Evolutionary conservation across 805 yeast genomes (phyloP).

Genomic region (Vanderwaltozyma polyspora): DNA sequence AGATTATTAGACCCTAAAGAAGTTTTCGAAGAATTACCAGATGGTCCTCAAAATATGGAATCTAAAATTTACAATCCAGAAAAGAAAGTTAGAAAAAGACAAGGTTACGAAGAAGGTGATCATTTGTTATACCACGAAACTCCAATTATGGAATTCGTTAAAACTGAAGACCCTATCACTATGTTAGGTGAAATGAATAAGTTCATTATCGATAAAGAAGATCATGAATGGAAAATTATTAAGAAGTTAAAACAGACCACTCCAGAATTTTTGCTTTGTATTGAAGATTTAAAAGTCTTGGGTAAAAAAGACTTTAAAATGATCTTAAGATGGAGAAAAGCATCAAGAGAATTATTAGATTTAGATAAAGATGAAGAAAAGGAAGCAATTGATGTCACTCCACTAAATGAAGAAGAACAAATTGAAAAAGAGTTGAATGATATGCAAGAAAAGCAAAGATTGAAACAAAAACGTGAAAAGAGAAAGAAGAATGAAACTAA

Average conservation of each 20-base stretch:
- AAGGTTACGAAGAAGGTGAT: conserved; percentile 95
- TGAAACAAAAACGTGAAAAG: conserved; percentile 66
- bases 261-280: conserved; percentile 65
- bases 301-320: conserved; percentile 89
- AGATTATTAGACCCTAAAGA: conserved; percentile 81
- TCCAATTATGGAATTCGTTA: conserved; percentile 72
- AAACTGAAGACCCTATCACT: conserved; percentile 71
- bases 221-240: conserved; percentile 62
- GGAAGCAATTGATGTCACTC: conserved; percentile 50
- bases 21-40: conserved; percentile 86
- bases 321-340: conserved; percentile 79
- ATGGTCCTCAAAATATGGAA: conserved; percentile 66
- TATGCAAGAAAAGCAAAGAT: conserved; percentile 59
- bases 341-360: conserved; percentile 69
- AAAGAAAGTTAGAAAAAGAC: conserved; percentile 77
- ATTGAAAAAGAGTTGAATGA: conserved; percentile 76
- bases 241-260: conserved; percentile 69
- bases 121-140: conserved; percentile 56
- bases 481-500: conserved; percentile 71
- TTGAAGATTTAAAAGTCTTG: conserved; percentile 84
- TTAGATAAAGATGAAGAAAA: conserved; percentile 43
- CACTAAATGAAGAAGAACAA: conserved; percentile 75
- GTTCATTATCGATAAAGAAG: conserved; percentile 46
- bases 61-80: conserved; percentile 94
- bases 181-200: conserved; percentile 63